Conservation (phyloP, 345 rosid species). For the Sisymbrium altissimum region DNA sequence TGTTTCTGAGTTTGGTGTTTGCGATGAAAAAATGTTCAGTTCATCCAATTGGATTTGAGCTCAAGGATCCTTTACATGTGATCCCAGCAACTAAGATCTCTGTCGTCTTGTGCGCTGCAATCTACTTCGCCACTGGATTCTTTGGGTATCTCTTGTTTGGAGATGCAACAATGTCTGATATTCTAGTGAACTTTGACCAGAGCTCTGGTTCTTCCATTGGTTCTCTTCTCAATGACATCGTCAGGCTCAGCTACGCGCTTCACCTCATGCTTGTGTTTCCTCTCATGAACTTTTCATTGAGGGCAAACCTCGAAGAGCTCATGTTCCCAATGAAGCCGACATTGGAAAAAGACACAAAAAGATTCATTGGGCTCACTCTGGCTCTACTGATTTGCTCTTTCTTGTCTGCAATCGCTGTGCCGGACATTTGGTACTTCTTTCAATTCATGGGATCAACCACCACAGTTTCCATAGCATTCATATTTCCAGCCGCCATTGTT, state of each 20-base stretch:
- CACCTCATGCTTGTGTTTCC: constrained; percentile 87
- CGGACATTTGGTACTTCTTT: constrained; percentile 80
- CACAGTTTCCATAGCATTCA: constrained; percentile 75
- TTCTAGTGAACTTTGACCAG: constrained; percentile 67
- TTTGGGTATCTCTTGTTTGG: constrained; percentile 83
- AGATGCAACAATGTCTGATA: constrained; percentile 73
- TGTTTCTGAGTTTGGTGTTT: constrained; percentile 14
- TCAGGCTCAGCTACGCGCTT: constrained; percentile 75
- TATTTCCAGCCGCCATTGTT: constrained; percentile 80
- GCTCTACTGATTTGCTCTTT: constrained; percentile 45
- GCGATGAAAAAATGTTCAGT: constrained; percentile 44
- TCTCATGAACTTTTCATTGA: constrained; percentile 72
- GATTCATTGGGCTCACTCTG: constrained; percentile 60
- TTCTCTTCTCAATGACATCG: constrained; percentile 56
- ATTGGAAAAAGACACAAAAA: constrained; percentile 40
- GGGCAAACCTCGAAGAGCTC: constrained; percentile 71
- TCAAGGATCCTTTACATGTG: constrained; percentile 56
- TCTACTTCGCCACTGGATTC: constrained; percentile 66
- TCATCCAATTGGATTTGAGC: constrained; percentile 80
- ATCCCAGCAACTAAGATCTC: constrained; percentile 60
- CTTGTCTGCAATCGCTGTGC: constrained; percentile 57
- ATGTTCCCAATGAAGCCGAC: constrained; percentile 49
- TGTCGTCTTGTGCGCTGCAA: constrained; percentile 49
- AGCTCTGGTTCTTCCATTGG: constrained; percentile 54
- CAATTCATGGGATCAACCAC: constrained; percentile 89